phyloP scores from a whole-genome alignment of 257 asterid genomes.

The Petrea volubilis region DNA sequence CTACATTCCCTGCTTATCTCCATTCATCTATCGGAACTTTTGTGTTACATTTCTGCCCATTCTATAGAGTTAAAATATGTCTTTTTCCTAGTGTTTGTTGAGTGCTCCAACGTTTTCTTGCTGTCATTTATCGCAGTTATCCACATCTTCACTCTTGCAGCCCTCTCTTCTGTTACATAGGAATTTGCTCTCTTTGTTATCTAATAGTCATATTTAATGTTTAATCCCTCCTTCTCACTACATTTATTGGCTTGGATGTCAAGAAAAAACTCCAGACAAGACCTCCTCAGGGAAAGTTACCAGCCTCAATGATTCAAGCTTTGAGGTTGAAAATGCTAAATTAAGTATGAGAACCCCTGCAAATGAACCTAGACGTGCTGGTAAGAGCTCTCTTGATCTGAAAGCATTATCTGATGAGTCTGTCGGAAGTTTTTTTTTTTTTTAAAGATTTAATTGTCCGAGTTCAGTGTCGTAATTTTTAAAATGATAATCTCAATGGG shows the following conservation, averaged over 20 bases:
- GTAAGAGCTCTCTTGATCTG: slow-evolving; percentile 46
- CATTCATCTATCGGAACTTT: slow-evolving; percentile 4
- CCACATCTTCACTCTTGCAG: slow-evolving; percentile 12
- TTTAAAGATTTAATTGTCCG: not conserved
- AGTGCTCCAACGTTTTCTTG: slow-evolving; percentile 10
- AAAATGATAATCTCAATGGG: not conserved
- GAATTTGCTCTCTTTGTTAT: slow-evolving; percentile 9
- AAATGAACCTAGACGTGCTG: slow-evolving; percentile 65
- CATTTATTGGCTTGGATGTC: slow-evolving; percentile 25
- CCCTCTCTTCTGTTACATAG: not conserved
- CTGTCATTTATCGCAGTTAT: not conserved
- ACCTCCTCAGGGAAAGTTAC: slow-evolving; percentile 33
- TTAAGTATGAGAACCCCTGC: slow-evolving; percentile 29
- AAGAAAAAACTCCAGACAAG: slow-evolving; percentile 41
- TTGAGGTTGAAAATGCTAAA: slow-evolving; percentile 25
- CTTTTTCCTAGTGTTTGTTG: not conserved
- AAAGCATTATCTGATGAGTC: not conserved
- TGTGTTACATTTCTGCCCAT: slow-evolving; percentile 10
- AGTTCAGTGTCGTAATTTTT: not conserved
- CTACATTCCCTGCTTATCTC: slow-evolving; percentile 10
- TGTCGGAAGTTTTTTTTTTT: not conserved
- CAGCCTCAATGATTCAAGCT: slow-evolving; percentile 33
- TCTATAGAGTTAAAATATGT: slow-evolving; percentile 15
- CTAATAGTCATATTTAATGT: slow-evolving; percentile 16
- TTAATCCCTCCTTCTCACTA: not conserved